Conservation (phyloP, 495 filamentous ascomycete genomes). For the Parachaetomium inaequale region DNA sequence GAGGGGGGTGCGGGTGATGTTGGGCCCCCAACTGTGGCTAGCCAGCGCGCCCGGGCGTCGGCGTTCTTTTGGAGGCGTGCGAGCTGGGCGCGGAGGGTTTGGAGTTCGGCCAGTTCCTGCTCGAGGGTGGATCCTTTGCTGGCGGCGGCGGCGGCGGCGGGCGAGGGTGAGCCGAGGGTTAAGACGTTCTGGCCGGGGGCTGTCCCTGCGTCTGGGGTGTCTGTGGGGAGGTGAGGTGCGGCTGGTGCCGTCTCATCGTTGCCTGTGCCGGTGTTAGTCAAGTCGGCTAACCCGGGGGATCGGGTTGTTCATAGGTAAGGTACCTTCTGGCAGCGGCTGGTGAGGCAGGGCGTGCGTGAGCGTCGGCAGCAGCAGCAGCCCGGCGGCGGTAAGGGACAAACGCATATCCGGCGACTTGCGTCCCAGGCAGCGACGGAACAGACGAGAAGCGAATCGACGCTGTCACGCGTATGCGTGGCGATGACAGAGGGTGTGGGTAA, state of each 20-base stretch:
- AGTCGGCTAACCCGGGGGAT: background rate
- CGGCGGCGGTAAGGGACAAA: background rate
- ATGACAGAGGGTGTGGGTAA: background rate
- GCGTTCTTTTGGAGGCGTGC: background rate
- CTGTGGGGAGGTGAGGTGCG: background rate
- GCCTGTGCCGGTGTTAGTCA: background rate
- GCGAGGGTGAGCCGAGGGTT: no score
- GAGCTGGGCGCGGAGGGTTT: background rate
- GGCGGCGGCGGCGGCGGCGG: no score
- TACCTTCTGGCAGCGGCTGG: background rate
- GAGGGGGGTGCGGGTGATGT: background rate
- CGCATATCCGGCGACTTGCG: background rate
- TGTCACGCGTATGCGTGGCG: background rate
- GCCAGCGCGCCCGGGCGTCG: background rate
- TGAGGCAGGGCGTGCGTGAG: background rate
- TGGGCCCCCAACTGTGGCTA: background rate
- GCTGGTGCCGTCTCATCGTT: no score
- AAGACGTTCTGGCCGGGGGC: background rate
- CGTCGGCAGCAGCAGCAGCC: conserved; percentile 1
- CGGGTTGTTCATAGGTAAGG: background rate
- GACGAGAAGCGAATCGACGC: background rate
- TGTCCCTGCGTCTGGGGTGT: background rate
- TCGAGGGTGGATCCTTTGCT: background rate
- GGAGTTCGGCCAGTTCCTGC: background rate
- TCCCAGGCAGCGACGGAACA: background rate